Base-by-base conservation (phyloP, 306 rosid species). In the Ziziphus jujuba region DNA sequence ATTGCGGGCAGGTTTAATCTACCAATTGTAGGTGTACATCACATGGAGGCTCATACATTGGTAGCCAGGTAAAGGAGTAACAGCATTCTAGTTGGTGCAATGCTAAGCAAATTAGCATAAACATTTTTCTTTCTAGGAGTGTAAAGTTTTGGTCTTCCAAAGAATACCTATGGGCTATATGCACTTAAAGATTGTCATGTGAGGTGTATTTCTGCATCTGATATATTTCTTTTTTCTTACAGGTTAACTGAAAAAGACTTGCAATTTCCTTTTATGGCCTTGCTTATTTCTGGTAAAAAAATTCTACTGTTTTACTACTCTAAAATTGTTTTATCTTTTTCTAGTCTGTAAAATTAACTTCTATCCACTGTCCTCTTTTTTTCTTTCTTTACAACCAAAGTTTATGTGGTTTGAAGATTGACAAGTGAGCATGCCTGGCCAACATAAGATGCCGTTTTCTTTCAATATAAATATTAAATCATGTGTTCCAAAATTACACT, bases 41-140 rank as follows among this genome's bases (percentile, higher is more conserved):
- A 93, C 80, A 93, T 90, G 97, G 98, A 93, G 69, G 98, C 97
- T 75, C 96, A 90, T 88, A 96, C 97, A 78, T 82, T 93, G n/a
- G 96, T 93, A 43, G 96, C 97, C 71, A 93, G 98, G 97, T 90
- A 83, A 38, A 60, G 11, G 72, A 49, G 17, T 53, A 63, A 14
- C 66, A 50, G 40, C 33, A 10, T 9, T 49, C 48, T 54, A 56
- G 11, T 31, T 6, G 49, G 47, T 25, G 25, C 54, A 57, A 28
- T 66, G 24, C 58, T 17, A 49, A 61, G 17, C 43, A 56, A 68
- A 58, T 31, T 23, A 55, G 15, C 16, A 20, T 38, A 24, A 33
- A 10, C 51, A 16, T 59, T 9, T 25, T 57, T 35, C 19, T 17
- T 38, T 16, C 40, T 25, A 5, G 43, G 55, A 44, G 2, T 31